A percentile compares a stretch with the other conserved stretches of the same genome.
Evolutionary conservation across 371 early-diverging fungal genomes (phyloP).

Genomic region (Apophysomyces sp.): DNA sequence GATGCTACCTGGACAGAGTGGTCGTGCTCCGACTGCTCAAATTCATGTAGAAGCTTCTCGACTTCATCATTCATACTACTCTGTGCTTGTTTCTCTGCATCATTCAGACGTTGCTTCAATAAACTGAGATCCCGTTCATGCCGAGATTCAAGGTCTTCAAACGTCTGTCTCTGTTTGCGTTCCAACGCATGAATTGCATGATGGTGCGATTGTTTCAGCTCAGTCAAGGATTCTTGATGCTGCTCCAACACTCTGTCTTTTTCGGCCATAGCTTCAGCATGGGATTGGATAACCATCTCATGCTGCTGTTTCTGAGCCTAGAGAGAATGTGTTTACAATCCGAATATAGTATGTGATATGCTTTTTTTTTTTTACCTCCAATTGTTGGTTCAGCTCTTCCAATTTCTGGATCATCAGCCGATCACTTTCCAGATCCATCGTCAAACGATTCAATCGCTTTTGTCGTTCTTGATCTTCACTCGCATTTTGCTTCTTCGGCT

Average conservation of each 20-base stretch:
- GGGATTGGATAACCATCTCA: conserved; percentile 36
- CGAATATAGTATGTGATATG: not conserved
- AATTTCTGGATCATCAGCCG: conserved; percentile 43
- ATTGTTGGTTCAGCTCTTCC: conserved; percentile 41
- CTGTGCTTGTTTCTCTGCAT: conserved; percentile 35
- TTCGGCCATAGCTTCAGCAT: conserved; percentile 44
- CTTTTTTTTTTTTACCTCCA: conserved; percentile 27
- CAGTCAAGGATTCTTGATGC: conserved; percentile 33
- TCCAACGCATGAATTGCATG: conserved; percentile 31
- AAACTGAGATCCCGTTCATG: conserved; percentile 24
- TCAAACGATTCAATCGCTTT: conserved; percentile 37
- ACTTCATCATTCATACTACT: conserved; percentile 42
- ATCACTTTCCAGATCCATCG: conserved; percentile 40
- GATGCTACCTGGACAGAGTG: conserved; percentile 38
- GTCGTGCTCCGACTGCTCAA: conserved; percentile 50
- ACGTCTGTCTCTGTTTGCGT: conserved; percentile 26
- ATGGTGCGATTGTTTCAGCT: conserved; percentile 31
- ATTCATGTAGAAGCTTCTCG: conserved; percentile 43
- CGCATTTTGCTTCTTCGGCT: conserved; percentile 17
- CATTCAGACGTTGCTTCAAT: conserved; percentile 30
- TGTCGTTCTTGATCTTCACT: conserved; percentile 27
- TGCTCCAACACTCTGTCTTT: conserved; percentile 35
- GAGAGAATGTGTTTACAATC: not conserved
- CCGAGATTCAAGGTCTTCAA: conserved; percentile 23
- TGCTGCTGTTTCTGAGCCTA: conserved; percentile 49